Percentiles rank a stretch among this genome's conserved stretches.
Evolutionary conservation across 176 grass and related monocot species (phyloP).

Genomic region (Paspalum vaginatum): DNA sequence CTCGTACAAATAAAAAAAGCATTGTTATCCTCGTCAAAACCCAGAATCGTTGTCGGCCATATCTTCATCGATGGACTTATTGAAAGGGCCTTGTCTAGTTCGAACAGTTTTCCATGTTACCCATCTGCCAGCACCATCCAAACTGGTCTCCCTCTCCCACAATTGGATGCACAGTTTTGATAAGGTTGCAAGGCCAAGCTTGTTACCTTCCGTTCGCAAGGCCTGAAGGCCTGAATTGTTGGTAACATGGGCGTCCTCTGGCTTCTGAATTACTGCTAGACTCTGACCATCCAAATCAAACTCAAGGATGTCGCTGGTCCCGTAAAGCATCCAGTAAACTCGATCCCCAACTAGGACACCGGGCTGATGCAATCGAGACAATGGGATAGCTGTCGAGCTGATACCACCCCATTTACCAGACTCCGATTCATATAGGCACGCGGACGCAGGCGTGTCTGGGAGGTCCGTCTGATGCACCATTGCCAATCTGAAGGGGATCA

Average conservation of each 20-base stretch:
- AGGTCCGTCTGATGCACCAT: background rate
- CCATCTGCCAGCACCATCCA: background rate
- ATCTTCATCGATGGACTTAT: background rate
- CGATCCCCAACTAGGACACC: slow-evolving; percentile 11
- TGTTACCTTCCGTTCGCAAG: background rate
- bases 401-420: slow-evolving; percentile 17
- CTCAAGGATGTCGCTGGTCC: slow-evolving; percentile 8
- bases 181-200: background rate
- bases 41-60: background rate
- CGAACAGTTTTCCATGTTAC: slow-evolving; percentile 7
- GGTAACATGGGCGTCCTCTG: background rate
- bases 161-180: background rate
- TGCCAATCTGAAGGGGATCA: slow-evolving; percentile 24
- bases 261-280: slow-evolving; percentile 6
- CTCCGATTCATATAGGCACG: slow-evolving; percentile 13
- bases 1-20: background rate
- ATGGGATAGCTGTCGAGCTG: slow-evolving; percentile 2
- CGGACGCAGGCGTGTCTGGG: background rate
- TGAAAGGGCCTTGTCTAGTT: background rate
- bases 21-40: slow-evolving; percentile 33
- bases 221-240: background rate
- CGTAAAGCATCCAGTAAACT: slow-evolving; percentile 12
- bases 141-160: background rate
- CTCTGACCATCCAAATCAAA: slow-evolving; percentile 7
- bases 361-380: background rate